Conservation (phyloP, 2,329 filamentous ascomycete genomes). For the Fusarium piperis region DNA sequence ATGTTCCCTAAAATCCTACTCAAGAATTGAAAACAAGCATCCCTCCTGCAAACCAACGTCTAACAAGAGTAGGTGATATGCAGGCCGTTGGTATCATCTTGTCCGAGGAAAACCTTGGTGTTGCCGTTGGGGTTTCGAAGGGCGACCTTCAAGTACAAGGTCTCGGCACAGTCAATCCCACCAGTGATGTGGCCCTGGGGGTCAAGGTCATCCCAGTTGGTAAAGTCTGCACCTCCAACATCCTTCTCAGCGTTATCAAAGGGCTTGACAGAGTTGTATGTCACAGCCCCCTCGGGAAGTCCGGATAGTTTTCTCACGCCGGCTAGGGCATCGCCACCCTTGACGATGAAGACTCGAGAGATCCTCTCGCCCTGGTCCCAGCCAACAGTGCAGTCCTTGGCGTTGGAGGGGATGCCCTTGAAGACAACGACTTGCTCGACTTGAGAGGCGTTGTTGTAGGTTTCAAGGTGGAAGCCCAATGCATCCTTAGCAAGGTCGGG, state of each 20-base stretch:
- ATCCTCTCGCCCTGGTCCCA: constrained; percentile 49
- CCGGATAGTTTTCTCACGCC: constrained; percentile 37
- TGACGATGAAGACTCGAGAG: constrained; percentile 51
- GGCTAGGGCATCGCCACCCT: constrained; percentile 38
- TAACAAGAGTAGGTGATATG: constrained; percentile 30
- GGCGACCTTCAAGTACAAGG: constrained; percentile 42
- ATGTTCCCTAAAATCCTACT: neutral
- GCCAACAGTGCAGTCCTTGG: constrained; percentile 41
- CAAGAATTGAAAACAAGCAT: neutral
- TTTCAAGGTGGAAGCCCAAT: constrained; percentile 35
- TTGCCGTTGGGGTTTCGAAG: constrained; percentile 31
- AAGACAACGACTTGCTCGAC: constrained; percentile 48
- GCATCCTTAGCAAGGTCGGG: constrained; percentile 22
- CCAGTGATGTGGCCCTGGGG: constrained; percentile 34
- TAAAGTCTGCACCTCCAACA: constrained; percentile 41
- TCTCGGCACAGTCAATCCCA: constrained; percentile 39
- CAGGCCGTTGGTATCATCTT: constrained; percentile 45
- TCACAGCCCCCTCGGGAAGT: constrained; percentile 35
- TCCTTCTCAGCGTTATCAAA: constrained; percentile 29
- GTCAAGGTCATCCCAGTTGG: constrained; percentile 40
- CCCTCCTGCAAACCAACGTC: neutral
- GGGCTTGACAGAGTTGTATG: constrained; percentile 35
- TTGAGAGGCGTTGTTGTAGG: constrained; percentile 33
- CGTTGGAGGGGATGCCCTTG: constrained; percentile 42
- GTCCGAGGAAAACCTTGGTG: constrained; percentile 43